phyloP scores from a whole-genome alignment of 331 rosid species.

The Malus hybrid region DNA sequence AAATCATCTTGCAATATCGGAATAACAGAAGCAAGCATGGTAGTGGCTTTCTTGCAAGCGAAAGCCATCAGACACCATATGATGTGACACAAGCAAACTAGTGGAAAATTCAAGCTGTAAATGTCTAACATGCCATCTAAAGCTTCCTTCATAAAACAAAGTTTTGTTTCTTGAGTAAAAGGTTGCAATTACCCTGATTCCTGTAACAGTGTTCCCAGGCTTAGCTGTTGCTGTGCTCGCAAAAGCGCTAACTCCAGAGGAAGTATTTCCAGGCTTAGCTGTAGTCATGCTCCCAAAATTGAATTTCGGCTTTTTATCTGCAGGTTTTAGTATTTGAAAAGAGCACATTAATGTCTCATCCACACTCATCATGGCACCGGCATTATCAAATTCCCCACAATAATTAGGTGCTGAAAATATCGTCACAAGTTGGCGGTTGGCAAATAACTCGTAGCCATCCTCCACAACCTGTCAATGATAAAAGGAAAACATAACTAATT shows the following conservation, averaged over 20 bases:
- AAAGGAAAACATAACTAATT: constrained; percentile 2
- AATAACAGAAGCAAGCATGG: not conserved
- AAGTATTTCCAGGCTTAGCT: constrained; percentile 34
- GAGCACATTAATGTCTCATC: constrained; percentile 82
- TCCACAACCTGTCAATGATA: constrained; percentile 67
- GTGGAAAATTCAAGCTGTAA: not conserved
- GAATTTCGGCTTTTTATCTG: constrained; percentile 41
- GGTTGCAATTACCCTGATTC: constrained; percentile 42
- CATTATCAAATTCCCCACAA: constrained; percentile 82
- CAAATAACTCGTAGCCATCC: constrained; percentile 79
- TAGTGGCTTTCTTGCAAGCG: not conserved
- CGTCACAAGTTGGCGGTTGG: constrained; percentile 65
- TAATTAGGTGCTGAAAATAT: constrained; percentile 84
- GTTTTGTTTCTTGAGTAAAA: not conserved
- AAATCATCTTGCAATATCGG: not conserved
- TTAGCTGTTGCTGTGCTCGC: constrained; percentile 40
- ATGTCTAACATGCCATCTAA: not conserved
- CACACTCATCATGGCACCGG: constrained; percentile 91
- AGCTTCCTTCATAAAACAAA: not conserved
- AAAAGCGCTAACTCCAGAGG: constrained; percentile 6
- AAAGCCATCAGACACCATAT: not conserved
- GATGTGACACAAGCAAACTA: not conserved
- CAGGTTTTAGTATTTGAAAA: constrained; percentile 76
- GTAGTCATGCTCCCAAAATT: constrained; percentile 52
- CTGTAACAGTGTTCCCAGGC: constrained; percentile 51